These are phyloP conservation scores for Aspergillus cejpii DNA, from an alignment of 2,329 filamentous ascomycete genomes.

Conservation along the genomic window DNA sequence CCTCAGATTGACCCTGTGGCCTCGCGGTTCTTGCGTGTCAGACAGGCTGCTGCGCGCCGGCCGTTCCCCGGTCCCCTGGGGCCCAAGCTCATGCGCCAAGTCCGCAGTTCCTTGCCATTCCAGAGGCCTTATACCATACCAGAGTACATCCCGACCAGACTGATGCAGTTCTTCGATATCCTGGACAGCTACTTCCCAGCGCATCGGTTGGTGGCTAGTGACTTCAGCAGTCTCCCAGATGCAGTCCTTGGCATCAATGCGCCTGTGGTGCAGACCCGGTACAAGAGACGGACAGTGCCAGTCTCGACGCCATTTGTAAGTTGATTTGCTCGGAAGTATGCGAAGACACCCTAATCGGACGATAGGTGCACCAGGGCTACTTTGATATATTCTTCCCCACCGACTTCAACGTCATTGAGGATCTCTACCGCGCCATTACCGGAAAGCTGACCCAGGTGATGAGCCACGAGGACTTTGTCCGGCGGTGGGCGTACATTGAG, in stretches of 20 bases:
- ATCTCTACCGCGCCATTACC: constrained; percentile 86
- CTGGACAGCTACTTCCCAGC: constrained; percentile 81
- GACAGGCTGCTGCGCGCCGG: constrained; percentile 60
- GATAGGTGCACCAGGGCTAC: constrained; percentile 89
- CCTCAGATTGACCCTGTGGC: constrained; percentile 74
- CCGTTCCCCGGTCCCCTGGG: constrained; percentile 41
- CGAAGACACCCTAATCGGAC: background rate
- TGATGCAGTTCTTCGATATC: constrained; percentile 96
- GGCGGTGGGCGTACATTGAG: constrained; percentile 80
- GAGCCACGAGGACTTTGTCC: constrained; percentile 86
- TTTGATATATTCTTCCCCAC: constrained; percentile 99
- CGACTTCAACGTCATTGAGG: constrained; percentile 83
- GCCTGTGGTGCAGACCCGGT: constrained; percentile 93
- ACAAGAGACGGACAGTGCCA: constrained; percentile 76
- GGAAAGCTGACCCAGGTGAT: constrained; percentile 81
- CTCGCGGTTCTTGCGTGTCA: constrained; percentile 73
- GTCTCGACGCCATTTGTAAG: constrained; percentile 83
- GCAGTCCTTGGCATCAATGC: constrained; percentile 78
- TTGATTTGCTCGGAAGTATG: constrained; percentile 9
- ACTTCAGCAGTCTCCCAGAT: constrained; percentile 83
- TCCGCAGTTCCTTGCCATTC: constrained; percentile 62
- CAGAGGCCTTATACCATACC: constrained; percentile 69
- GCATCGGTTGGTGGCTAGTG: constrained; percentile 79
- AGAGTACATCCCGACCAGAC: constrained; percentile 87
- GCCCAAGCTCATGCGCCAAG: constrained; percentile 50